Evolutionary conservation across 306 rosid genomes (phyloP), one percentile per base, ranked within the genome.

Genomic region (Lathyrus oleraceus): DNA sequence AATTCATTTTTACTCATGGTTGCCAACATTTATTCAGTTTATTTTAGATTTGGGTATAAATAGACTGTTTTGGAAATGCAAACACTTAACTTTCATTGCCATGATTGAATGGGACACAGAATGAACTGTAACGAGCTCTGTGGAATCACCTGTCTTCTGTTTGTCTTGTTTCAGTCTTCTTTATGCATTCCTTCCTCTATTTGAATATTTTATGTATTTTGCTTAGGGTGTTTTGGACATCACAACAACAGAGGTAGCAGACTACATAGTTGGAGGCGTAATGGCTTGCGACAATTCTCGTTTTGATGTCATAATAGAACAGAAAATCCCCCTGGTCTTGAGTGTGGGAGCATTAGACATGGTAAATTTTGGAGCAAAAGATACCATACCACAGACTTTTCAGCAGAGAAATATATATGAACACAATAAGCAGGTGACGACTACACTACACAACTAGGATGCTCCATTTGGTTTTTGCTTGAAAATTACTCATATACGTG

Each of bases 161-260:
- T 61, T 53, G 61, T 57, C 73, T 72, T 2, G 16, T 52, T 72
- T 59, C 67, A 44, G 43, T 49, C 65, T 70, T 51, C 48, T 38
- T 38, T 61, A 6, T 16, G 30, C n/a, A 38, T 17, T 61, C 27
- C 66, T 61, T 16, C 63, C 75, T 69, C 72, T 61, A 28, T 74
- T 61, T 38, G 4, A 17, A 10, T 63, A 35, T 73, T 45, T 75
- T 40, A 70, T 16, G 14, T 51, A 58, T 69, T 73, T 76, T 80
- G 56, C 47, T 63, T 69, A 88, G 97, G 94, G 91, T 66, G 94
- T 88, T 49, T 53, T 90, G 78, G 98, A 93, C 70, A 80, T 93
- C 77, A 90, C 96, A 67, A 93, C 98, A 57, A 86, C 98, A 35
- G 97, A 90, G 83, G 97, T 93, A 51, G 96, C 96, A 20, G 97